These are phyloP conservation scores for Grammothele lineata DNA, from an alignment of 768 basidiomycete genomes.

Conservation along the genomic window DNA sequence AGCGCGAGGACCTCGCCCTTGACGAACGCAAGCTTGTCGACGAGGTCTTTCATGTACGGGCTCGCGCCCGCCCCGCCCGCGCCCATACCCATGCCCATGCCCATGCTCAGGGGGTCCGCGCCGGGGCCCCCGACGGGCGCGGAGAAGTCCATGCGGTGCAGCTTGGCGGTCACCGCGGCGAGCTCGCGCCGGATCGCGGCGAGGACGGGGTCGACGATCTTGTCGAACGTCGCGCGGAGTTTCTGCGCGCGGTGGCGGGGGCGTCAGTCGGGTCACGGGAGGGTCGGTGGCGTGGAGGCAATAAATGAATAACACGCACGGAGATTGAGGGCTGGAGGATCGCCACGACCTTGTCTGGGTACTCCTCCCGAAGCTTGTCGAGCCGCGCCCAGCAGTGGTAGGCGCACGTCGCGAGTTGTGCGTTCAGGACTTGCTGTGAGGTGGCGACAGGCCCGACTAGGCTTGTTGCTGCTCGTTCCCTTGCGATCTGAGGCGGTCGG, in stretches of 20 bases:
- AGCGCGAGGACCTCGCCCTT: constrained; percentile 71
- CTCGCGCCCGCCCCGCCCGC: constrained; percentile 62
- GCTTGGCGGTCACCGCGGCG: constrained; percentile 68
- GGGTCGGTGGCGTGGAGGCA: not conserved
- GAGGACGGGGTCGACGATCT: constrained; percentile 57
- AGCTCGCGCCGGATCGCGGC: constrained; percentile 77
- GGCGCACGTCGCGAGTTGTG: constrained; percentile 70
- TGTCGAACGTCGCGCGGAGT: constrained; percentile 46
- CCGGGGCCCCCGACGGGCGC: no score
- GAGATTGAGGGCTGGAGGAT: constrained; percentile 53
- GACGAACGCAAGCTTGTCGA: constrained; percentile 81
- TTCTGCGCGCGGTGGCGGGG: constrained; percentile 33
- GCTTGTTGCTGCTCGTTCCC: constrained; percentile 74
- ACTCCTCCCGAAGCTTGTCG: constrained; percentile 61
- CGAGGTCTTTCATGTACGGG: constrained; percentile 87
- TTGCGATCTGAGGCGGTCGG: constrained; percentile 47
- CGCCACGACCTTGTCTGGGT: constrained; percentile 52
- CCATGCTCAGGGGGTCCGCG: constrained; percentile 57
- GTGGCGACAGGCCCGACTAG: constrained; percentile 76
- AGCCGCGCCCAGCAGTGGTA: constrained; percentile 75
- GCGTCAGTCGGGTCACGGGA: not conserved
- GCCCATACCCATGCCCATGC: no score
- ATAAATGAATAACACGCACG: constrained; percentile 36
- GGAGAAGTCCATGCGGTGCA: constrained; percentile 84
- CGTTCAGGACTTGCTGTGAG: constrained; percentile 74